Base-by-base conservation (phyloP, 257 asterid species). In the Solanum arcanum region DNA sequence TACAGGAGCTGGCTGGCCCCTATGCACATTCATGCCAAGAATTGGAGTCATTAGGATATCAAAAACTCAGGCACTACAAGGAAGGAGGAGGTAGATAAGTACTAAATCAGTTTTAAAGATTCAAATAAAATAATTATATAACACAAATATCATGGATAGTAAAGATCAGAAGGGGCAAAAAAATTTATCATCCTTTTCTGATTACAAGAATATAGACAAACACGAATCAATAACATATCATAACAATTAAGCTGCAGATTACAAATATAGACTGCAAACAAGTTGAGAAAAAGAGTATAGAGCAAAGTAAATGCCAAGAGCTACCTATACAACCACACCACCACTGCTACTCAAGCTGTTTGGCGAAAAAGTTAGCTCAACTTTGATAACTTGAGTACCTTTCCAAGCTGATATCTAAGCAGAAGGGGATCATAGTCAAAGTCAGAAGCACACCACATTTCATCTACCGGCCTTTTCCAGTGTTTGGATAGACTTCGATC, bases 181-280 rank as follows among this genome's bases (percentile, higher is more conserved):
- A 80, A 15, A 27, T 29, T 80, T 29, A 80, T 49, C 42, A 80
- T 47, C 66, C 68, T 3, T 76, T 49, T 47, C 93, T 88, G 90
- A 91, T 88, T 89, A 94, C 92, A 90, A 87, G 89, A 92, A 93
- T 94, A 95, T 93, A 88, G 92, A 92, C 96, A 92, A 92, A 92
- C 92, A 94, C 88, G 92, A 90, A 92, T 92, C 91, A 89, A 92
- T 91, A 92, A 84, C 87, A 80, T 80, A 80, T 47, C 96, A 94
- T 47, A 97, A 94, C 98, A 92, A 94, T 94, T 29, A 94, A 92
- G 96, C 90, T 80, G 97, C 98, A 92, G 95, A 92, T 90, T 91
- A 92, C 92, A 92, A 94, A 93, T 92, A 91, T 90, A 94, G 92
- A 92, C 97, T 93, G 95, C 94, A 92, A 91, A 92, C 92, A 80